Percentiles rank a stretch among this genome's conserved stretches.
Conservation (phyloP, 2,329 filamentous ascomycete genomes). For the Graphiopsis chlorocephala region DNA sequence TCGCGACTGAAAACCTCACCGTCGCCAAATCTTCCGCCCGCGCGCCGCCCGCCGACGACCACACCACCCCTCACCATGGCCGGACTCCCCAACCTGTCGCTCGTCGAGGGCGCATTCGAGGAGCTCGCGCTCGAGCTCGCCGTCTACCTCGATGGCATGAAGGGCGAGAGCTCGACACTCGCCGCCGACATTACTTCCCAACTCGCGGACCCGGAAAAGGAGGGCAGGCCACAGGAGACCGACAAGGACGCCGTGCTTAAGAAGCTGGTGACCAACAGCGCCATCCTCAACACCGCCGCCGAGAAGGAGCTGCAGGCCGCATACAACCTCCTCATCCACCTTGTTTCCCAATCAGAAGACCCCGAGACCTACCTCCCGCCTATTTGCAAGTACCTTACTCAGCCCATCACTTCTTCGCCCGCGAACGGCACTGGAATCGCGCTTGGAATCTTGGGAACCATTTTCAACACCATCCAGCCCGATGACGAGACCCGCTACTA, state of each 20-base stretch:
- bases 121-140: constrained; percentile 94
- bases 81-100: constrained; percentile 59
- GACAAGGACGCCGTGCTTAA: constrained; percentile 82
- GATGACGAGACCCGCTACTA: constrained; percentile 80
- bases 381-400: constrained; percentile 85
- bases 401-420: constrained; percentile 82
- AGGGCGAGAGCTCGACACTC: constrained; percentile 56
- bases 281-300: constrained; percentile 75
- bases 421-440: constrained; percentile 81
- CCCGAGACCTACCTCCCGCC: constrained; percentile 80
- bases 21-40: not conserved
- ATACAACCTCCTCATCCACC: constrained; percentile 94
- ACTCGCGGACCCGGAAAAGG: constrained; percentile 47
- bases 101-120: constrained; percentile 88
- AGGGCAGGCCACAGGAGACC: constrained; percentile 48
- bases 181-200: constrained; percentile 67
- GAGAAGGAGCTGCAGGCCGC: constrained; percentile 96
- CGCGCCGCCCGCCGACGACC: constrained; percentile 1
- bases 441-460: constrained; percentile 84
- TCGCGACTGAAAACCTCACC: constrained; percentile 5
- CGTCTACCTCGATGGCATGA: constrained; percentile 83
- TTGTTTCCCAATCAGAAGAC: constrained; percentile 81
- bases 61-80: constrained; percentile 47
- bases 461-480: constrained; percentile 88
- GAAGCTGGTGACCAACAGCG: constrained; percentile 79